Base-by-base conservation (phyloP, 441 rosid species). In the Cnidoscolus chayamansa region DNA sequence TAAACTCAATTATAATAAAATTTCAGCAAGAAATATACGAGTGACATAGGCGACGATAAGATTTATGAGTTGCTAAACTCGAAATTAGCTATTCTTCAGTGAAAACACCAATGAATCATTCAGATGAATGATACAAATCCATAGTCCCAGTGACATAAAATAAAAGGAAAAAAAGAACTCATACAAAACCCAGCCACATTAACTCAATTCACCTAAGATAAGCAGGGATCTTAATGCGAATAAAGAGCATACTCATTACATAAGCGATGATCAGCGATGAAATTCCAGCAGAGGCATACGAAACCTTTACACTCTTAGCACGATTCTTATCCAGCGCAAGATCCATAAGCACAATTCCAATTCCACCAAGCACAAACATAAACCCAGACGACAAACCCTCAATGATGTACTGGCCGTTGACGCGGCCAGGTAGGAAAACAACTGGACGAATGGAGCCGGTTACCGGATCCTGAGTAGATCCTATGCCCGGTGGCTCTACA, bases 401-500 rank as follows among this genome's bases (percentile, higher is more conserved):
- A 13, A 93, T 93, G 76, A 93, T 93, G 84, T 91, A 93, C 85
- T 93, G 98, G 4, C 98, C 97, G 56, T 89, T 93, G 73, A 89
- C 97, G 40, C 97, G 82, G 47, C 98, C 98, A n/a, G 93, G 85
- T 63, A 91, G 81, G 86, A 91, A 93, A 66, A 91, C 98, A 6
- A 93, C 90, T 2, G 98, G 98, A 1, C 94, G 87, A 53, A 93
- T 84, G 7, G 98, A 51, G 10, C 98, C 98, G 72, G 97, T 91
- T 40, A 17, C 67, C 0, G 92, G 98, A 43, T 93, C 98, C 82
- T 93, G 98, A 0, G 80, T 82, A 53, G 98, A 93, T 17, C 98
- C 98, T 83, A 93, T 93, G 51, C 98, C 98, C 0, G 98, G 98
- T 0, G 98, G 98, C 84, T 93, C 96, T 0, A 93, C 98, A 49